phyloP scores from a whole-genome alignment of 2,329 filamentous ascomycete species.

The Fusarium tanahbumbuense region DNA sequence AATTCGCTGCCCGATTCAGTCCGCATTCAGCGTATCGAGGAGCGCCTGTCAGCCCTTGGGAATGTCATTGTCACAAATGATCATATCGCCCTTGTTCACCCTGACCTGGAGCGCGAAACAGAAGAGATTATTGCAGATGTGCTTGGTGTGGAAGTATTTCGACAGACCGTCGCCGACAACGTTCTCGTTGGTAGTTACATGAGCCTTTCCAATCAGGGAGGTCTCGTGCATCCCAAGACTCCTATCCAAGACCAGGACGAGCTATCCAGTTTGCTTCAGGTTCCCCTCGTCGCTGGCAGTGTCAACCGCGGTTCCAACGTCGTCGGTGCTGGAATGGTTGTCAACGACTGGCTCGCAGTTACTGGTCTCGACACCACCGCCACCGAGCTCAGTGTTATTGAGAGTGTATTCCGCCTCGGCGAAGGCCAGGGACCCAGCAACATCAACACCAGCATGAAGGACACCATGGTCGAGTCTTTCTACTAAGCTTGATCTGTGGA shows the following conservation, averaged over 20 bases:
- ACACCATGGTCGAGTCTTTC: constrained; percentile 99
- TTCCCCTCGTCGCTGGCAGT: constrained; percentile 92
- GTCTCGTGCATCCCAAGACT: constrained; percentile 97
- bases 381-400: constrained; percentile 96
- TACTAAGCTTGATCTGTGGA: constrained; percentile 70
- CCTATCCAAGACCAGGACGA: constrained; percentile 98
- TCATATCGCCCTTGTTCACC: constrained; percentile 95
- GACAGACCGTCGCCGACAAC: constrained; percentile 96
- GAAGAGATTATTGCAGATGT: constrained; percentile 99
- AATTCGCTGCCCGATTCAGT: constrained; percentile 93
- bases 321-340: constrained; percentile 77
- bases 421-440: constrained; percentile 83
- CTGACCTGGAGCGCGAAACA: constrained; percentile 95
- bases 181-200: constrained; percentile 97
- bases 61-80: constrained; percentile 98
- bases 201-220: constrained; percentile 94
- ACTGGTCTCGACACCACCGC: constrained; percentile 94
- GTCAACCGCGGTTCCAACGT: constrained; percentile 94
- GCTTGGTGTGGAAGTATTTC: constrained; percentile 87
- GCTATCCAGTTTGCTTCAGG: constrained; percentile 90
- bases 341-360: constrained; percentile 92
- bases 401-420: constrained; percentile 94
- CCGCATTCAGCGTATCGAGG: constrained; percentile 97
- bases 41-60: constrained; percentile 92
- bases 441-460: constrained; percentile 89